Evolutionary conservation across 305 asterid species (phyloP), one percentile per base, ranked within the genome.

Genomic region (Rubia occidens): DNA sequence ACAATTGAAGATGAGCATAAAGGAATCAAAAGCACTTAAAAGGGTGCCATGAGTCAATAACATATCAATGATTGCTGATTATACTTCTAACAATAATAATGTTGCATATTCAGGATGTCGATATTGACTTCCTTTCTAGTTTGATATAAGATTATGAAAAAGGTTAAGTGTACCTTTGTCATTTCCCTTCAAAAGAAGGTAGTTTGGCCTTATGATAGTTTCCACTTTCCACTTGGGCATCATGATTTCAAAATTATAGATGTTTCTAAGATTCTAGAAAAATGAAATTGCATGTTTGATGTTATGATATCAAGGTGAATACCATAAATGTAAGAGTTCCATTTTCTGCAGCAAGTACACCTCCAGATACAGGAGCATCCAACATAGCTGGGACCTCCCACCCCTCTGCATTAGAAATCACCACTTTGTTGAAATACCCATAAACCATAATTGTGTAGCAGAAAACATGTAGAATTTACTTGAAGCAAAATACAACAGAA

Each of bases 331-430:
- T 94, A 75, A 94, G 99, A 13, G 91, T 82, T 66, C 96, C 99
- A 60, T 77, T 72, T 71, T 87, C 91, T 26, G 97, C 99, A 20
- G 95, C 95, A 74, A 82, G 77, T 78, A 89, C 94, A 68, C 99
- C 97, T 71, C 97, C 97, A 17, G 99, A 94, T 43, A 94, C 99
- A 58, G 97, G 99, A 73, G 99, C 97, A 82, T 94, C 97, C 89
- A 94, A 83, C 96, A 91, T 83, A 72, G 87, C 83, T 70, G 87
- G 95, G 71, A 74, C 64, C 54, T 68, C 80, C 76, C 67, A 35
- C 26, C 80, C 83, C 75, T 79, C 95, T 91, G 76, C 51, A 72
- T 26, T 60, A 47, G 59, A 35, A 49, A 68, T 14, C 29, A 29
- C 62, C 35, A 67, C 43, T 59, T 58, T 21, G 64, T 59, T 60